Base-by-base conservation (phyloP, 2,329 filamentous ascomycete species). In the Aspergillus piperis region DNA sequence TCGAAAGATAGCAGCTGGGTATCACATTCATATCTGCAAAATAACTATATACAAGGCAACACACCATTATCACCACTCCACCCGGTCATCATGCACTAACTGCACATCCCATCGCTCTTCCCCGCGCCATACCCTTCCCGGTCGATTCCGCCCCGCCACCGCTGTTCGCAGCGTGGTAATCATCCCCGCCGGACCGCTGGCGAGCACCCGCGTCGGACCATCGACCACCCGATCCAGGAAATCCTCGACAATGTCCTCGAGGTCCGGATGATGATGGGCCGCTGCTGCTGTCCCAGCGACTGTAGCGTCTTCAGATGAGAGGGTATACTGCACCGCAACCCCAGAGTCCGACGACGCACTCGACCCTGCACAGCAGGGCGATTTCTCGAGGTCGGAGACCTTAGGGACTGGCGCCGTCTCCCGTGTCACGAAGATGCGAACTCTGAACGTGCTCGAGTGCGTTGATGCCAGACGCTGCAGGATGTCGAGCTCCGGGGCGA, bases 401-500 rank as follows among this genome's bases (percentile, higher is more conserved):
- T 61, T 36, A 4, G 2, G 11, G 6, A 8, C n/a, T 55, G 51
- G 47, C 49, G 36, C 42, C 59, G 48, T 44, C 53, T 86, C 84
- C 47, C 86, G 78, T 1, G 87, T 90, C 15, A 88, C 81, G 64
- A 83, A 89, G 15, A 89, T 79, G 15, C 80, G 80, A 44, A 90
- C 78, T 10, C 77, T 77, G 53, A 89, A 64, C 23, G 75, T 75
- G 4, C 53, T 32, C 10, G 78, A 72, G 11, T 5, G 32, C 11
- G 32, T 36, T 11, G 32, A 36, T 36, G 11, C 11, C 7, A 75
- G 75, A 4, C 74, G 75, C 6, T 52, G 32, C 8, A 89, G 73
- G 6, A 78, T 64, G 2, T 81, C 76, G 10, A 90, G 74, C 70
- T 90, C 88, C 5, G 76, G 68, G 25, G 75, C 73, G 8, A 90